Percentiles rank a stretch among this genome's conserved stretches.
Conservation (phyloP, 441 rosid genomes). For the Bruguiera hainesii region DNA sequence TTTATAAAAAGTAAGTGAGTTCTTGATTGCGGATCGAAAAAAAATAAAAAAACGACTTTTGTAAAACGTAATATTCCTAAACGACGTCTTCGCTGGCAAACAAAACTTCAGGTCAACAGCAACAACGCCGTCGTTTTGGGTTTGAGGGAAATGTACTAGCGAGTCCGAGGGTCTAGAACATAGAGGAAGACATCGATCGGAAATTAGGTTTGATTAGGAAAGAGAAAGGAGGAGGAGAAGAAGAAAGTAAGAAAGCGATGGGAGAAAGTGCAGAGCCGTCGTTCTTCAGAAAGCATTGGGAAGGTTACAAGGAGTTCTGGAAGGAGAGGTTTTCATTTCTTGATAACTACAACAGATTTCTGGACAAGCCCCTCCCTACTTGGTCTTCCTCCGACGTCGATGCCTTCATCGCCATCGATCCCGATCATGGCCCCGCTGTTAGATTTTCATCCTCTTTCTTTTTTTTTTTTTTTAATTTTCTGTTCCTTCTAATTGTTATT, state of each 20-base stretch:
- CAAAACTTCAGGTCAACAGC: too few species aligned
- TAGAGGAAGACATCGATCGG: too few species aligned
- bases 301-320: constrained; percentile 68
- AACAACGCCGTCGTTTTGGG: too few species aligned
- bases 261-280: constrained; percentile 41
- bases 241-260: constrained; percentile 24
- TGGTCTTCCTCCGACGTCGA: constrained; percentile 87
- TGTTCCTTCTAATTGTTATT: not conserved
- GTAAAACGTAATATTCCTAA: too few species aligned
- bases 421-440: constrained; percentile 79
- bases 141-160: too few species aligned
- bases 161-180: too few species aligned
- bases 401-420: constrained; percentile 82
- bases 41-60: too few species aligned
- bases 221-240: not conserved
- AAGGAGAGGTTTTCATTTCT: constrained; percentile 51
- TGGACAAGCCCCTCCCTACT: constrained; percentile 58
- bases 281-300: constrained; percentile 43
- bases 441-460: constrained; percentile 8
- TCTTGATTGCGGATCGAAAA: too few species aligned
- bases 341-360: constrained; percentile 57
- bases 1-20: too few species aligned
- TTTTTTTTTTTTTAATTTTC: not conserved
- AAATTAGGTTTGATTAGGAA: not conserved
- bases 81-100: too few species aligned